Evolutionary conservation across 345 rosid genomes (phyloP), one percentile per base, ranked within the genome.

Genomic region (Streptanthus diversifolius): DNA sequence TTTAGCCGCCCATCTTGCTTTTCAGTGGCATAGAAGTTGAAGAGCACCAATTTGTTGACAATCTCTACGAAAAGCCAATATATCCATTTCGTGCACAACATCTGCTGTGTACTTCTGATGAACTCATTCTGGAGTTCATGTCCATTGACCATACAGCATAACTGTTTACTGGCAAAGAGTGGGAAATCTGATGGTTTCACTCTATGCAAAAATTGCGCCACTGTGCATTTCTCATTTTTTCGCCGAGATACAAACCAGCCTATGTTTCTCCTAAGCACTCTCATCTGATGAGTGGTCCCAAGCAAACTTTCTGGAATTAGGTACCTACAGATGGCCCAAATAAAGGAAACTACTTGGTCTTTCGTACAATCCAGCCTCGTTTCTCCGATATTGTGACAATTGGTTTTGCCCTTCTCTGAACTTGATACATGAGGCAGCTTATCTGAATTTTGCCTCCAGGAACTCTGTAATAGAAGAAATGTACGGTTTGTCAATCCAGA

Each of bases 21-120:
- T 86, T 93, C 97, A 33, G 96, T 88, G 54, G 81, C 85, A 68
- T 90, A 89, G 80, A 93, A 93, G 76, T 90, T 83, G 58, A 90
- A 82, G 79, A n/a, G 80, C 40, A 90, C 79, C 69, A 93, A 11
- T 53, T 91, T 89, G 71, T 82, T 86, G 72, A 93, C 85, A 67
- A 93, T 69, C 79, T 39, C 69, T 8, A 84, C 75, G 66, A 93
- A 93, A 59, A 90, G 80, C 98, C 98, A 90, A 77, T 79, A 78
- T 63, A 87, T 85, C 97, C 97, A 93, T 72, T 83, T 89, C 4
- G 32, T 69, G 72, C 80, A 76, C 56, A 48, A 61, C 66, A 12
- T 86, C 63, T 63, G 89, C 81, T 73, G 67, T 60, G 8, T 82
- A 83, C 79, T 85, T 88, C 69, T 79, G 41, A 69, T 72, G 54